phyloP scores from a whole-genome alignment of 768 basidiomycete genomes.

The Multifurca ochricompacta region DNA sequence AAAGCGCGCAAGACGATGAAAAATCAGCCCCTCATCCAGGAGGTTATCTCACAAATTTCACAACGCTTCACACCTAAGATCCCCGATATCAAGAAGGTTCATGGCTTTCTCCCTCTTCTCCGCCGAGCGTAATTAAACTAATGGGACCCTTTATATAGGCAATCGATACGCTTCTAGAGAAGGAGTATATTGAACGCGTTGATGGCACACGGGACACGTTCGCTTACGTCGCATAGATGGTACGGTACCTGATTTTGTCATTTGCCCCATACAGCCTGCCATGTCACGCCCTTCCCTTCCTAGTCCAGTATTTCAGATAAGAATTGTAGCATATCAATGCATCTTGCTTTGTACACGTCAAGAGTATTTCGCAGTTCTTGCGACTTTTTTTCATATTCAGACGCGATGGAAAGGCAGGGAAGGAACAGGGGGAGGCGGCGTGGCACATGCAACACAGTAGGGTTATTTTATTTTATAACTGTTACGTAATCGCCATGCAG shows the following conservation, averaged over 20 bases:
- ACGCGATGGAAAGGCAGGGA: no score
- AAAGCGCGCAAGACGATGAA: slow-evolving; percentile 94
- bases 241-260: not conserved
- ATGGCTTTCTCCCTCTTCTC: not conserved
- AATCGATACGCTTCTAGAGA: slow-evolving; percentile 87
- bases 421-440: no score
- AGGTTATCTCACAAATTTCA: slow-evolving; percentile 84
- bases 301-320: slow-evolving; percentile 5
- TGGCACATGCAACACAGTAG: no score
- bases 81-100: slow-evolving; percentile 91
- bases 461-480: no score
- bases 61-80: slow-evolving; percentile 89
- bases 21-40: slow-evolving; percentile 83
- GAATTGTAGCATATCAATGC: slow-evolving; percentile 17
- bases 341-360: slow-evolving; percentile 7
- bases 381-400: no score
- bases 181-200: slow-evolving; percentile 95
- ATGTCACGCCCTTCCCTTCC: not conserved
- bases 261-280: not conserved
- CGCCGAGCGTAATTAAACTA: not conserved
- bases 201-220: slow-evolving; percentile 88
- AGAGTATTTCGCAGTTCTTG: not conserved
- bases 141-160: slow-evolving; percentile 41
- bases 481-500: no score
- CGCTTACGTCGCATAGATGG: slow-evolving; percentile 64